Evolutionary conservation across 805 yeast genomes (phyloP).

Genomic region (Wickerhamomyces strasburgensis): DNA sequence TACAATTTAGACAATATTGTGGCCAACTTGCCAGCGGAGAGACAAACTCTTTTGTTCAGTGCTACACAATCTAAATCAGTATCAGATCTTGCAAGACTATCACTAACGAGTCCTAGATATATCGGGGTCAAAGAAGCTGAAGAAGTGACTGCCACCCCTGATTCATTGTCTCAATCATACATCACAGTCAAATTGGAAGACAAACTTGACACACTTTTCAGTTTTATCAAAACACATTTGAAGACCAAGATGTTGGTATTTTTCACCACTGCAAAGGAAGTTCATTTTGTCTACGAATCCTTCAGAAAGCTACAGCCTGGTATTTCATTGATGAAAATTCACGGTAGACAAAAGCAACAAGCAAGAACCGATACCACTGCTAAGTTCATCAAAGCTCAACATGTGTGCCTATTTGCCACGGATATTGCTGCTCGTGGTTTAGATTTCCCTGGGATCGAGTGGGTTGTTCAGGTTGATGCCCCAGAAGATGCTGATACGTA

Average conservation of each 20-base stretch:
- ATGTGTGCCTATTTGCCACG: constrained; percentile 81
- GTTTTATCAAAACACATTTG: constrained; percentile 63
- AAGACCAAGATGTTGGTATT: constrained; percentile 79
- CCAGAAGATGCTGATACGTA: constrained; percentile 92
- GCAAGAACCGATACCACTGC: constrained; percentile 80
- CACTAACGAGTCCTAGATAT: constrained; percentile 89
- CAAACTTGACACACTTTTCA: constrained; percentile 78
- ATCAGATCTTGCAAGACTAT: constrained; percentile 74
- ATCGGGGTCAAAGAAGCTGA: constrained; percentile 69
- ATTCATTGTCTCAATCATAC: constrained; percentile 78
- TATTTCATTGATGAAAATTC: constrained; percentile 59
- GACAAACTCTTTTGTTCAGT: constrained; percentile 89
- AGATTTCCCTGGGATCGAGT: constrained; percentile 91
- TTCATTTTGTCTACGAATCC: constrained; percentile 34
- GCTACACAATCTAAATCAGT: constrained; percentile 92
- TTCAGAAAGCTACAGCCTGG: constrained; percentile 29
- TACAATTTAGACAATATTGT: constrained; percentile 66
- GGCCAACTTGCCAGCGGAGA: constrained; percentile 73
- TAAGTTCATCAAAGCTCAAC: constrained; percentile 34
- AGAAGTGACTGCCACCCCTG: constrained; percentile 74
- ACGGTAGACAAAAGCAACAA: constrained; percentile 82
- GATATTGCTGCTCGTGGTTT: constrained; percentile 98
- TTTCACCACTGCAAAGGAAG: constrained; percentile 61
- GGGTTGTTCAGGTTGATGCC: constrained; percentile 88
- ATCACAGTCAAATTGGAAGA: constrained; percentile 67